A percentile compares a stretch with the other conserved stretches of the same genome.
Evolutionary conservation across 1,284 basidiomycete genomes (phyloP).

Genomic region (Ustanciosporium gigantosporum): DNA sequence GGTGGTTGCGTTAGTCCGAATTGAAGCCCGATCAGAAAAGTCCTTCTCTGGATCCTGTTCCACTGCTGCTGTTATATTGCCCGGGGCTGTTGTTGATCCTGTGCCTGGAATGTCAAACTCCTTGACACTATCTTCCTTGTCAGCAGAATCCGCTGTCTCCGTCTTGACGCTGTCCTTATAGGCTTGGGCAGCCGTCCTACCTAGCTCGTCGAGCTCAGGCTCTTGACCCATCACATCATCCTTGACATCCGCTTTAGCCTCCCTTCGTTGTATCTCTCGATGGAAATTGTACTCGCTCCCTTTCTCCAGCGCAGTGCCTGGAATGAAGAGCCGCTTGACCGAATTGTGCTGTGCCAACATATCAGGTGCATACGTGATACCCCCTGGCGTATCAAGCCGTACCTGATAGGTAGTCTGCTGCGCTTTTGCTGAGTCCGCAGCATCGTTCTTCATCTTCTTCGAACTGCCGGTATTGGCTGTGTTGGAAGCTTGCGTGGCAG

Average conservation of each 20-base stretch:
- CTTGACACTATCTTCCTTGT: neutral
- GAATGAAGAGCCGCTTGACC: conserved; percentile 50
- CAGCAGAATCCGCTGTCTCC: neutral
- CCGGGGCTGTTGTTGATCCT: neutral
- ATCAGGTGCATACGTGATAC: conserved; percentile 56
- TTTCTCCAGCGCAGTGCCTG: conserved; percentile 21
- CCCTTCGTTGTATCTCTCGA: conserved; percentile 28
- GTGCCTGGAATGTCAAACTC: conserved; percentile 9
- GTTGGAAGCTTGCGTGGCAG: conserved; percentile 4
- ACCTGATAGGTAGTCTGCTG: conserved; percentile 35
- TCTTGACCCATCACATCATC: neutral
- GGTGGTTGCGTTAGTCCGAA: conserved; percentile 16
- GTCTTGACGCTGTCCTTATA: conserved; percentile 25
- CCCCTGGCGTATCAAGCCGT: conserved; percentile 54
- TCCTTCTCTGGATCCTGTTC: neutral
- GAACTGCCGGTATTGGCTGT: neutral
- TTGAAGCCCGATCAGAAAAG: conserved; percentile 6
- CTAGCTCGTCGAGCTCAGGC: conserved; percentile 8
- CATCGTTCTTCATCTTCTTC: conserved; percentile 6
- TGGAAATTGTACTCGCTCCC: conserved; percentile 37
- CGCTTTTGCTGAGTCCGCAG: neutral
- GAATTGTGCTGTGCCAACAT: conserved; percentile 46
- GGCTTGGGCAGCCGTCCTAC: conserved; percentile 24
- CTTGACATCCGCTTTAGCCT: neutral
- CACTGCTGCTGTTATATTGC: neutral